Evolutionary conservation across 441 rosid species (phyloP).

Genomic region (Populus tomentosa): DNA sequence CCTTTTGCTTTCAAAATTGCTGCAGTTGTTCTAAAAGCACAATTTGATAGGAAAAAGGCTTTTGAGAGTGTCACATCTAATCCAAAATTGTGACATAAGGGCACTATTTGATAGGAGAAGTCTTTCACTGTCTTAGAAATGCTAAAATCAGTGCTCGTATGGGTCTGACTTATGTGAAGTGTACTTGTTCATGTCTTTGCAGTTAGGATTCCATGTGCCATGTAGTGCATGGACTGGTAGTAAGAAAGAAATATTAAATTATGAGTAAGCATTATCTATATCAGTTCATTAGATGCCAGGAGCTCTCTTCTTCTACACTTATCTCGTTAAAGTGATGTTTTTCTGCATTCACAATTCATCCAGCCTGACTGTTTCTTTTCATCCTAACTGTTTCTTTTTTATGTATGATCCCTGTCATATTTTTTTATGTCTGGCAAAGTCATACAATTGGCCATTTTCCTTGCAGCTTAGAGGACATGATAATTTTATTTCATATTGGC

Average conservation of each 20-base stretch:
- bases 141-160: background rate
- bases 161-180: background rate
- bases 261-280: background rate
- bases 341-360: conserved; percentile 1
- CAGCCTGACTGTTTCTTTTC: background rate
- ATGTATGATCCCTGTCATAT: conserved; percentile 2
- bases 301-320: background rate
- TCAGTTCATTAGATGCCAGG: background rate
- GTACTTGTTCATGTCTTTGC: background rate
- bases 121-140: background rate
- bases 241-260: background rate
- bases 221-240: background rate
- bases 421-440: conserved; percentile 34
- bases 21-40: background rate
- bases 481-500: conserved; percentile 80
- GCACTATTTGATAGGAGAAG: background rate
- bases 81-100: background rate
- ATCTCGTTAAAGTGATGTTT: background rate
- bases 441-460: conserved; percentile 30
- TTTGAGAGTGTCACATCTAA: background rate
- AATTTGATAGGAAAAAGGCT: background rate
- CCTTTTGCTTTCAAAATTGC: background rate
- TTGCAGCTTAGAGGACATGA: conserved; percentile 60
- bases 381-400: background rate
- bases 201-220: background rate